phyloP scores from a whole-genome alignment of 1,139 yeast species.

The Hansenula lynferdii region DNA sequence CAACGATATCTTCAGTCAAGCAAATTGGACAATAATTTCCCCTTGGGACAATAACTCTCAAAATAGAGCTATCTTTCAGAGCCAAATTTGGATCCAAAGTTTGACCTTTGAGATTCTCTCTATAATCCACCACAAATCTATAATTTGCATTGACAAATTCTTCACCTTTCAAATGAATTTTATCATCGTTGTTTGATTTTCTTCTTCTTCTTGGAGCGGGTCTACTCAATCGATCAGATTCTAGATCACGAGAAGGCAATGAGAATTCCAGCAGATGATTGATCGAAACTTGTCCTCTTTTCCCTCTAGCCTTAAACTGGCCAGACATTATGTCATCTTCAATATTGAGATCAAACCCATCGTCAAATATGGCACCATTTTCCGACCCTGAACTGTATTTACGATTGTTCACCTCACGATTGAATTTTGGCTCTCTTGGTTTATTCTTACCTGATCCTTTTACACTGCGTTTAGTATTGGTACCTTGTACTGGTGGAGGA shows the following conservation, averaged over 20 bases:
- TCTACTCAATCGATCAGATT: neutral
- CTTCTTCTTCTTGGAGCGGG: slow-evolving; percentile 19
- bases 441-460: slow-evolving; percentile 1
- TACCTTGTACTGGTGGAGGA: slow-evolving; percentile 11
- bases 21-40: slow-evolving; percentile 92
- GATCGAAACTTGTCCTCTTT: slow-evolving; percentile 54
- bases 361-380: slow-evolving; percentile 5
- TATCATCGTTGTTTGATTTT: slow-evolving; percentile 20
- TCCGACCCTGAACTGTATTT: neutral
- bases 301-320: slow-evolving; percentile 31
- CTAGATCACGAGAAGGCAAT: slow-evolving; percentile 46
- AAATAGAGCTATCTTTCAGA: slow-evolving; percentile 54
- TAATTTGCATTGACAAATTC: slow-evolving; percentile 81
- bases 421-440: slow-evolving; percentile 9
- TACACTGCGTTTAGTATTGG: slow-evolving; percentile 2
- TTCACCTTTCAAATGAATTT: slow-evolving; percentile 54
- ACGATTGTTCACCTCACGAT: neutral
- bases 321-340: slow-evolving; percentile 32
- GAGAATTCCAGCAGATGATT: slow-evolving; percentile 62
- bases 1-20: slow-evolving; percentile 73
- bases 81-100: slow-evolving; percentile 71
- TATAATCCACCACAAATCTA: slow-evolving; percentile 69
- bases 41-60: slow-evolving; percentile 68
- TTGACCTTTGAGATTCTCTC: slow-evolving; percentile 52
- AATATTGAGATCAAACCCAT: slow-evolving; percentile 24